A percentile compares a stretch with the other conserved stretches of the same genome.
Evolutionary conservation across 2,329 filamentous ascomycete genomes (phyloP).

Genomic region (Pyrenophora seminiperda): DNA sequence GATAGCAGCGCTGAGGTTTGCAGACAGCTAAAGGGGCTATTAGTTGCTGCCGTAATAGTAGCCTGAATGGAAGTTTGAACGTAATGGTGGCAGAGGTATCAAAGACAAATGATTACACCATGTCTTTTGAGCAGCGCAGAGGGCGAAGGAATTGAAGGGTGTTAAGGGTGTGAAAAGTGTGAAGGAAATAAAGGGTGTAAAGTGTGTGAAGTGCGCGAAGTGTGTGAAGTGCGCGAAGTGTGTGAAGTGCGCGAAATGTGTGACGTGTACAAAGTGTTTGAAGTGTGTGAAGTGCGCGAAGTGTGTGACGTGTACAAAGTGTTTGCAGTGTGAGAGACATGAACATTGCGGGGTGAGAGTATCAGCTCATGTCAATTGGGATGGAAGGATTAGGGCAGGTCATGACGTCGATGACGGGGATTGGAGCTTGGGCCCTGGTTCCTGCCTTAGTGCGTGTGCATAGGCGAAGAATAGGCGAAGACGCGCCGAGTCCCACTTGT

Average conservation of each 20-base stretch:
- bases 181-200: too few relatives aligned
- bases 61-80: slow-evolving; percentile 13
- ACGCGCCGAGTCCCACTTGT: slow-evolving; percentile 25
- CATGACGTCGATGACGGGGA: slow-evolving; percentile 42
- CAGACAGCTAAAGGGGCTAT: background rate
- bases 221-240: too few relatives aligned
- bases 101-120: background rate
- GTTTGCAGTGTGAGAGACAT: too few relatives aligned
- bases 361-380: slow-evolving; percentile 7
- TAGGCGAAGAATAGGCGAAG: too few relatives aligned
- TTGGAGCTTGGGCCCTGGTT: slow-evolving; percentile 37
- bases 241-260: too few relatives aligned
- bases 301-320: too few relatives aligned
- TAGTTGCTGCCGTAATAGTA: slow-evolving; percentile 15
- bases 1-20: too few relatives aligned
- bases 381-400: slow-evolving; percentile 16
- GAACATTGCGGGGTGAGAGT: slow-evolving; percentile 13
- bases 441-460: slow-evolving; percentile 33
- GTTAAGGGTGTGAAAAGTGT: too few relatives aligned
- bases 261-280: too few relatives aligned
- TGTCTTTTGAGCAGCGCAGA: background rate
- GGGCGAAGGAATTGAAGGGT: too few relatives aligned
- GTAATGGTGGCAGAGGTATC: background rate
- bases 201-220: too few relatives aligned
- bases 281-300: too few relatives aligned